These are phyloP conservation scores for Pythium grandisporangium DNA, from an alignment of 352 stramenopile species.

Conservation along the genomic window DNA sequence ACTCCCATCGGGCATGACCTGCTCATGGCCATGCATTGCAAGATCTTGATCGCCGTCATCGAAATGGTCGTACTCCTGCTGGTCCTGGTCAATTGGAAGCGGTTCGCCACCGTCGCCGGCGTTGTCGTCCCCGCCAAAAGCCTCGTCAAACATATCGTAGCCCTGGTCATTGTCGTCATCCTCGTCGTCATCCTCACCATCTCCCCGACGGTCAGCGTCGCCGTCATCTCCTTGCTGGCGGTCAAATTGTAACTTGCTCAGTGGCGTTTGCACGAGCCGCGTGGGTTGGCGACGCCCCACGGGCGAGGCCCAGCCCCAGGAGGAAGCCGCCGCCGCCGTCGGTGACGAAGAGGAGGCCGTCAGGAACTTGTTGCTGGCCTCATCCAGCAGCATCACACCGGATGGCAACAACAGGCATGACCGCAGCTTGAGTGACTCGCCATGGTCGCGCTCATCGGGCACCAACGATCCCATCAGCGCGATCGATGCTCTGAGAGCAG, in stretches of 20 bases:
- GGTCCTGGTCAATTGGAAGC: conserved; percentile 5
- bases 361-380: conserved; percentile 68
- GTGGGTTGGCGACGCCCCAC: background rate
- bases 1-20: background rate
- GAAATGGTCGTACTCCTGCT: conserved; percentile 17
- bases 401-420: conserved; percentile 67
- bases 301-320: no score
- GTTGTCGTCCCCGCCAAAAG: conserved; percentile 21
- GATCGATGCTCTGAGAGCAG: conserved; percentile 69
- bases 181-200: background rate
- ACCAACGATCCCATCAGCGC: conserved; percentile 75
- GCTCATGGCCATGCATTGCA: background rate
- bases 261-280: conserved; percentile 11
- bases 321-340: conserved; percentile 17
- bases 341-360: conserved; percentile 6
- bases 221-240: no score
- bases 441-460: conserved; percentile 64
- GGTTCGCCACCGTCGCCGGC: conserved; percentile 9
- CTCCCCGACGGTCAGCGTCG: no score
- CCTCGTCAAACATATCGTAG: conserved; percentile 29
- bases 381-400: conserved; percentile 70
- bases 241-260: conserved; percentile 14
- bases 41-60: conserved; percentile 4
- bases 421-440: conserved; percentile 79
- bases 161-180: conserved; percentile 4